Percentiles rank a stretch among this genome's conserved stretches.
phyloP scores from a whole-genome alignment of 495 filamentous ascomycete species.

The Lichenothelia convexa region DNA sequence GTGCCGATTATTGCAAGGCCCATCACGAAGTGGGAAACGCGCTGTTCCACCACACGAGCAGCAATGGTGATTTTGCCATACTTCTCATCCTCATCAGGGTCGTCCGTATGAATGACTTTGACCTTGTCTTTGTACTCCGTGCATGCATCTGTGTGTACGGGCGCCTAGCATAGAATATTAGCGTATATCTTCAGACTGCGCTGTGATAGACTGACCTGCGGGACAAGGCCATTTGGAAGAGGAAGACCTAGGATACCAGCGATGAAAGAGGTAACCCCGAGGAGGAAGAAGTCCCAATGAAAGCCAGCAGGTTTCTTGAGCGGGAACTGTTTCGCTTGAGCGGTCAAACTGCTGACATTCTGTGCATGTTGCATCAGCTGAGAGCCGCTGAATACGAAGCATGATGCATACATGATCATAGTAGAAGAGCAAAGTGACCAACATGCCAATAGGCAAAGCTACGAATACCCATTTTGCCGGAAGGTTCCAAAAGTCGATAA shows the following conservation, averaged over 20 bases:
- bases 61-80: conserved; percentile 37
- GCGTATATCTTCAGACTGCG: conserved; percentile 29
- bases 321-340: conserved; percentile 84
- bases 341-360: conserved; percentile 64
- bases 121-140: conserved; percentile 10
- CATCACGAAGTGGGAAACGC: conserved; percentile 69
- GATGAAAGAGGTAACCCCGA: conserved; percentile 72
- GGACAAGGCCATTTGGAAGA: conserved; percentile 67
- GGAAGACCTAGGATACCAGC: conserved; percentile 75
- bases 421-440: conserved; percentile 79
- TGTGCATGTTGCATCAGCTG: neutral
- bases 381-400: conserved; percentile 8
- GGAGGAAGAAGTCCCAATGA: conserved; percentile 89
- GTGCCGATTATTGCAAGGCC: conserved; percentile 71
- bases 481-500: conserved; percentile 80
- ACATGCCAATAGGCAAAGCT: conserved; percentile 71
- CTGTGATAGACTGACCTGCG: conserved; percentile 83
- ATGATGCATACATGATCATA: conserved; percentile 49
- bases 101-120: conserved; percentile 18
- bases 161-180: conserved; percentile 1
- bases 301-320: conserved; percentile 84
- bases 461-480: conserved; percentile 58
- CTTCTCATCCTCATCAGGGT: conserved; percentile 36
- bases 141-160: conserved; percentile 8
- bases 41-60: conserved; percentile 70